Base-by-base conservation (phyloP, 2,329 filamentous ascomycete species). In the Fusarium phyllophilum region DNA sequence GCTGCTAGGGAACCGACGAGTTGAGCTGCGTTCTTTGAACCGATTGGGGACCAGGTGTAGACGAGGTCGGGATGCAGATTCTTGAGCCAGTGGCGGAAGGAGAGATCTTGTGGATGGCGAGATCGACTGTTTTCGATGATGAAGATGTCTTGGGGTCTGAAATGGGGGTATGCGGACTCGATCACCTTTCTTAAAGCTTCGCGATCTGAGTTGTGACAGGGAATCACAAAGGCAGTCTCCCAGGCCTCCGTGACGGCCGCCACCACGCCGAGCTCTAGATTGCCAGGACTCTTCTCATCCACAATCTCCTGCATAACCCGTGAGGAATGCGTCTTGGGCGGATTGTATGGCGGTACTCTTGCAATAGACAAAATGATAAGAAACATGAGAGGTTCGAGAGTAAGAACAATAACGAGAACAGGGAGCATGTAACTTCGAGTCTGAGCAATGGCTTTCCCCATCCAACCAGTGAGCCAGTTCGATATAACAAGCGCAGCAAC, bases 381-480 rank as follows among this genome's bases (percentile, higher is more conserved):
- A n/a, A 62, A 65, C 57, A 65, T 65, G 4, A 62, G 62, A 17
- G 61, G 61, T 12, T 64, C 61, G 8, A 64, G 44, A 7, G 61
- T 64, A 9, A 64, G 61, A 4, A 64, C 61, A 15, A 64, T 64
- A 4, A 64, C 56, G 4, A 64, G 36, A 14, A 64, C 61, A 24
- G 61, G 56, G 1, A 64, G 6, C 56, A 64, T 64, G 22, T 64
- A 64, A 10, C 56, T 36, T 0, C 56, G 56, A 22, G 61, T 64
- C 3, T 64, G 61, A 22, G 61, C 44, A 13, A 64, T 62, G 3
- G 61, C 61, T 3, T 62, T 49, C 0, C 26, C 36, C 61, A 64
- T 62, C 61, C 56, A 64, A 4, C 39, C 29, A 2, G 61, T 64
- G 0, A 41, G 36, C 61, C 56, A 64, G 3, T 64, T 64, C 9